These are phyloP conservation scores for Cerrena zonata DNA, from an alignment of 1,284 basidiomycete species.

Conservation along the genomic window DNA sequence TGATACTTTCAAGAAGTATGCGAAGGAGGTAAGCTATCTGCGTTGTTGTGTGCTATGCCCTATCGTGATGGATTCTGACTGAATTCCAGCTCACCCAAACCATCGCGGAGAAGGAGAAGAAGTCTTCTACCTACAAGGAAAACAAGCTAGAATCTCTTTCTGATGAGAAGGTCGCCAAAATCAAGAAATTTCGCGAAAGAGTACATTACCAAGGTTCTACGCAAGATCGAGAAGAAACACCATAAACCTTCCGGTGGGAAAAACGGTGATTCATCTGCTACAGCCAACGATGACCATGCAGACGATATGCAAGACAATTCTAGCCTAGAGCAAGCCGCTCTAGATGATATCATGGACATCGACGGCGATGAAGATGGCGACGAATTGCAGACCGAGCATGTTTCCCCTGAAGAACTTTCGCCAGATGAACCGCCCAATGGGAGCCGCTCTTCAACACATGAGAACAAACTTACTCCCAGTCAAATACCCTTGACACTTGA, in stretches of 20 bases:
- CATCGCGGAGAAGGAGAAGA: conserved; percentile 91
- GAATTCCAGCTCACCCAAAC: conserved; percentile 66
- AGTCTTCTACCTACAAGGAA: conserved; percentile 70
- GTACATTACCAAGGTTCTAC: conserved; percentile 68
- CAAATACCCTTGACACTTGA: background rate
- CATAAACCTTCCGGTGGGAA: background rate
- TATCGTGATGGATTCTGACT: conserved; percentile 8
- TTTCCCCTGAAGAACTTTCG: background rate
- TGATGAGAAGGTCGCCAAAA: conserved; percentile 83
- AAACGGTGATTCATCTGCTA: conserved; percentile 11
- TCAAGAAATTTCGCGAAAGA: conserved; percentile 93
- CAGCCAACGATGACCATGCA: conserved; percentile 11
- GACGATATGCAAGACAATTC: conserved; percentile 6
- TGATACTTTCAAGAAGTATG: conserved; percentile 90
- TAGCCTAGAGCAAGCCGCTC: conserved; percentile 6
- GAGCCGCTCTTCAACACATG: background rate
- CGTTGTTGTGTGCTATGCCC: conserved; percentile 1
- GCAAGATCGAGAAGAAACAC: conserved; percentile 49
- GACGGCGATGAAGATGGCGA: conserved; percentile 15
- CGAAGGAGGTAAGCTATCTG: conserved; percentile 69
- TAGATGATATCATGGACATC: conserved; percentile 17
- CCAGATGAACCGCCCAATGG: background rate
- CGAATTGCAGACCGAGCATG: background rate
- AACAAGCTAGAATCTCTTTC: conserved; percentile 70
- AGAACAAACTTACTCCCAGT: background rate